Base-by-base conservation (phyloP, 306 rosid genomes). In the Fragaria vesca region DNA sequence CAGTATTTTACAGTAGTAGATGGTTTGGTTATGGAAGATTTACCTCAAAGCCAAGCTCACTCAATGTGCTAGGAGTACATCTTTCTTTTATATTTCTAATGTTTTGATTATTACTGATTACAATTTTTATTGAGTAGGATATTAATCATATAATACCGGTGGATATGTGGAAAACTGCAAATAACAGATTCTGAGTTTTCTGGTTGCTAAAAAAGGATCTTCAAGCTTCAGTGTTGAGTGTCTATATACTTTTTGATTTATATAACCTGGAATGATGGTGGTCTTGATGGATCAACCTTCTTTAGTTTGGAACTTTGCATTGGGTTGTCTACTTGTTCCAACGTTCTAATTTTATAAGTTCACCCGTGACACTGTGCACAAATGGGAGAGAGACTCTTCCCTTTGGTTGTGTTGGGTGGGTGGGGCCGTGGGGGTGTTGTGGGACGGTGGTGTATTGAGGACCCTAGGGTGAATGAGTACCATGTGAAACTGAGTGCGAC, bases 361-460 rank as follows among this genome's bases (percentile, higher is more conserved):
- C 34, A 61, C 88, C 81, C 86, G 88, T 84, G 89, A 43, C 2
- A 79, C 45, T 46, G 40, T 72, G 52, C 69, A 43, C 6, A 63
- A 65, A 55, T 24, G 28, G 28, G 70, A 71, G 77, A 13, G 66
- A 36, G 47, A 8, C 26, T 11, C 48, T 12, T 43, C 12, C 47
- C 9, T 48, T 47, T 21, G 48, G 11, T 38, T 26, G 5, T 42
- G 71, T 20, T 43, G 66, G 69, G 69, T 74, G 60, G 80, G 45
- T 62, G 76, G 26, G 26, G 26, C 26, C 26, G 26, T 24, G 26
- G 82, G 62, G 36, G 40, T 82, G 78, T 72, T 81, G 83, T 83
- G 85, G 75, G 73, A 81, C 87, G 88, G 89, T 81, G 83, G 74
- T 73, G 79, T 26, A 11, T 84, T 71, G 77, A 72, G 84, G 79